Conservation (phyloP, 1,284 basidiomycete genomes). For the Coriolopsis trogii region DNA sequence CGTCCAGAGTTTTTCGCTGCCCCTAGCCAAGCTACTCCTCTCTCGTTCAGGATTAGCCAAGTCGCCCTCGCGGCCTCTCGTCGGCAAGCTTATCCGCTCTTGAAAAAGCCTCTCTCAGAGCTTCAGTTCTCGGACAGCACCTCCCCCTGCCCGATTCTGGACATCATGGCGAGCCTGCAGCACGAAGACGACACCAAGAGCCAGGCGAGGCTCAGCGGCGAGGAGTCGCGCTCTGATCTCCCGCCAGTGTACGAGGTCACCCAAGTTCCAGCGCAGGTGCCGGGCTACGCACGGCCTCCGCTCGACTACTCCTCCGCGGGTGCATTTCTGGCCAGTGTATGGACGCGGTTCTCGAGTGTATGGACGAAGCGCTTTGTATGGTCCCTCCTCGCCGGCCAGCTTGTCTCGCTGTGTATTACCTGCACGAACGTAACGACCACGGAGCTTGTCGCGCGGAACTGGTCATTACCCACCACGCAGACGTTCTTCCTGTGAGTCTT, state of each 20-base stretch:
- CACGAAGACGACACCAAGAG: constrained; percentile 8
- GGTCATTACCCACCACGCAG: constrained; percentile 80
- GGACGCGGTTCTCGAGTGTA: constrained; percentile 64
- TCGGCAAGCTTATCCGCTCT: neutral
- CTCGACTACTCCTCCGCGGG: constrained; percentile 62
- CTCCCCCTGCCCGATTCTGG: neutral
- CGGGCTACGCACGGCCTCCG: constrained; percentile 41
- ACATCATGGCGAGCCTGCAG: constrained; percentile 12
- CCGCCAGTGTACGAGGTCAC: no score
- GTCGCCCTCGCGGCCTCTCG: neutral
- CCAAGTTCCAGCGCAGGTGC: neutral
- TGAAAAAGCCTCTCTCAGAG: neutral
- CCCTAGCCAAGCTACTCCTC: neutral
- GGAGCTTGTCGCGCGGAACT: constrained; percentile 69
- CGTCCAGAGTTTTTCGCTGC: neutral
- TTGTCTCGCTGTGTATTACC: constrained; percentile 84
- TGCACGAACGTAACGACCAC: constrained; percentile 85
- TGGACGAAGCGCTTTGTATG: constrained; percentile 75
- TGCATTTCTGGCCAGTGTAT: constrained; percentile 55
- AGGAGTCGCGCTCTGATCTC: no score
- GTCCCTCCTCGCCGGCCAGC: constrained; percentile 74
- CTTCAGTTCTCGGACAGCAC: neutral
- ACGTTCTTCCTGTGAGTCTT: constrained; percentile 74
- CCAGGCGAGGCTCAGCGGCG: no score
- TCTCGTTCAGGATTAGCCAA: neutral